Base-by-base conservation (phyloP, 2,329 filamentous ascomycete genomes). In the Fusarium sp. region DNA sequence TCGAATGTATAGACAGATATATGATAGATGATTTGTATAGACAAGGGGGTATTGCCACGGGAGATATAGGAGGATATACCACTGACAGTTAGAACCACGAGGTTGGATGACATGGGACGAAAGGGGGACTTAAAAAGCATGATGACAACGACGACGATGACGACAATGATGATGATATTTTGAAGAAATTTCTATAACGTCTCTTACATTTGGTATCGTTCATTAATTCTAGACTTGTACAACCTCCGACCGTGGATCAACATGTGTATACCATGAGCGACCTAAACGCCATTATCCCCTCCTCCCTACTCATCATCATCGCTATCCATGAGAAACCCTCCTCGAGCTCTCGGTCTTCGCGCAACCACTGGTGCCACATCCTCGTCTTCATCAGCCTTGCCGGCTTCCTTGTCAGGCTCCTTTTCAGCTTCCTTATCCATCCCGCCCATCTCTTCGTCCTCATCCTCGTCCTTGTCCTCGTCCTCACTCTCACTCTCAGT, bases 281-380 rank as follows among this genome's bases (percentile, higher is more conserved):
- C 60, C 64, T 49, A 20, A 72, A 73, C 75, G 71, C 69, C 75
- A 36, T 49, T 40, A 24, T 66, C 36, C 56, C 55, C 20, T 16
- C 51, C 29, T 33, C 55, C 31, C 40, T 57, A 60, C 44, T 66
- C 49, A 22, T 89, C 87, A 71, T 90, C 89, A 77, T 89, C 90
- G 69, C 89, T 90, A 75, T 91, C 89, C 38, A 90, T 76, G 53
- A 91, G 80, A 70, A 91, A 91, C 0, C 89, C 89, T 20, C 86
- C 85, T 61, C 85, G 84, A 5, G 85, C 82, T 69, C 87, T 83
- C 2, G 83, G 81, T 65, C 87, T 83, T 73, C 84, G 83, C 9
- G 81, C 64, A 46, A 76, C 66, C 1, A 77, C 74, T 12, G 79
- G 78, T 5, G 44, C 73, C 14, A 75, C 74, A 57, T 81, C 73